These are phyloP conservation scores for Lithospermum erythrorhizon DNA, from an alignment of 257 asterid species.

Conservation along the genomic window DNA sequence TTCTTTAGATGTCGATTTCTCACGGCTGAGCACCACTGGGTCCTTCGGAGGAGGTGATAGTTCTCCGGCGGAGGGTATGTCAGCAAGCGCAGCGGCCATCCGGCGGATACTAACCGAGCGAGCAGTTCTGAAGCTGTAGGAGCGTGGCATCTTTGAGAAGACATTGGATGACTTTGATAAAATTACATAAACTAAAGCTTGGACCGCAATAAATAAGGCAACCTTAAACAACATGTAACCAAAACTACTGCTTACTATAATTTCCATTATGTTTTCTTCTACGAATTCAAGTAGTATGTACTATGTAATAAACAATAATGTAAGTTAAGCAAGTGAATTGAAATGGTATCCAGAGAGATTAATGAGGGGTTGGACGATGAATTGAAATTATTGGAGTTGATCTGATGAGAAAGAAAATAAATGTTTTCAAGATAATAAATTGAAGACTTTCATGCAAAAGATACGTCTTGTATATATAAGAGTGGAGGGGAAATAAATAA, in stretches of 20 bases:
- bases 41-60: slow-evolving; percentile 19
- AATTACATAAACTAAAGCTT: slow-evolving; percentile 43
- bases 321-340: too few relatives aligned
- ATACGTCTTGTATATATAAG: background rate
- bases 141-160: slow-evolving; percentile 32
- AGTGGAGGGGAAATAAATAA: background rate
- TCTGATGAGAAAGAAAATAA: background rate
- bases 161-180: slow-evolving; percentile 40
- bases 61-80: slow-evolving; percentile 43
- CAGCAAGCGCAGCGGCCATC: slow-evolving; percentile 49
- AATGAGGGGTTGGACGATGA: too few relatives aligned
- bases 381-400: background rate
- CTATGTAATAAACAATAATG: too few relatives aligned
- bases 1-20: slow-evolving; percentile 2
- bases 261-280: slow-evolving; percentile 15
- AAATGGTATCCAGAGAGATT: too few relatives aligned
- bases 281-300: too few relatives aligned
- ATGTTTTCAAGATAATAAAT: background rate
- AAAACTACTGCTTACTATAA: slow-evolving; percentile 10
- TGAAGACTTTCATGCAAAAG: background rate
- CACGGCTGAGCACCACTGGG: slow-evolving; percentile 4
- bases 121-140: slow-evolving; percentile 30
- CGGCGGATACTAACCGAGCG: slow-evolving; percentile 55
- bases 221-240: slow-evolving; percentile 31
- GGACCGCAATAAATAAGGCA: slow-evolving; percentile 34